Percentiles rank a stretch among this genome's conserved stretches.
Evolutionary conservation across 2,329 filamentous ascomycete species (phyloP).

Genomic region (Dothideomycetidae sp.): DNA sequence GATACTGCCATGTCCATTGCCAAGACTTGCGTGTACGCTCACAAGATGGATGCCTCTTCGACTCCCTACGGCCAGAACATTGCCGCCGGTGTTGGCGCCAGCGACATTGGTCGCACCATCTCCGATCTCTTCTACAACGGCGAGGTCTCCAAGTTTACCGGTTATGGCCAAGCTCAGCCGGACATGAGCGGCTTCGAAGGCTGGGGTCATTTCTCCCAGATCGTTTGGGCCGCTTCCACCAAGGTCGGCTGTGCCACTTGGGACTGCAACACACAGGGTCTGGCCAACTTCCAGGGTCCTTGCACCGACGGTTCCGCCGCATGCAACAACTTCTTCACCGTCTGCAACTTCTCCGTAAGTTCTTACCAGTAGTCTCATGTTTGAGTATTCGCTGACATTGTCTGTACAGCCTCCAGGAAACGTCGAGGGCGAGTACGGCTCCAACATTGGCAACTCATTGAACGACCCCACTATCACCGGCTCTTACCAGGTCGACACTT

Average conservation of each 20-base stretch:
- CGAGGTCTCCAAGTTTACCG: slow-evolving; percentile 46
- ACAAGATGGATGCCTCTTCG: slow-evolving; percentile 51
- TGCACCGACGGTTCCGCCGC: slow-evolving; percentile 31
- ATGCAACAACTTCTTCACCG: slow-evolving; percentile 49
- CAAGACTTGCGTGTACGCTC: slow-evolving; percentile 53
- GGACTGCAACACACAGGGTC: slow-evolving; percentile 38
- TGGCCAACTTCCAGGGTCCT: slow-evolving; percentile 24
- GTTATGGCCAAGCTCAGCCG: slow-evolving; percentile 48
- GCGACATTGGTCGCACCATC: slow-evolving; percentile 51
- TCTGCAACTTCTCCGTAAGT: slow-evolving; percentile 97
- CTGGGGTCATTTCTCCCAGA: slow-evolving; percentile 65
- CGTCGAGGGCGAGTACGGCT: slow-evolving; percentile 37
- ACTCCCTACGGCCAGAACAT: slow-evolving; percentile 85
- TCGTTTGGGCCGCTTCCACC: slow-evolving; percentile 53
- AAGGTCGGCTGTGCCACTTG: slow-evolving; percentile 48
- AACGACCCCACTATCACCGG: slow-evolving; percentile 10
- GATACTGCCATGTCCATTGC: slow-evolving; percentile 51
- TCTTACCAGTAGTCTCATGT: slow-evolving; percentile 48
- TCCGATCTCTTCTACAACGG: slow-evolving; percentile 82
- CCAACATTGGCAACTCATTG: slow-evolving; percentile 35
- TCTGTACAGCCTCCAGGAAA: slow-evolving; percentile 39
- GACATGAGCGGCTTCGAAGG: slow-evolving; percentile 46
- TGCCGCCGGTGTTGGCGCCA: slow-evolving; percentile 47
- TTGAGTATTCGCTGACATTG: slow-evolving; percentile 15
- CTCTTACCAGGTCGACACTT: slow-evolving; percentile 5